phyloP scores from a whole-genome alignment of 164 flowering plant species.

The Vitis riparia region DNA sequence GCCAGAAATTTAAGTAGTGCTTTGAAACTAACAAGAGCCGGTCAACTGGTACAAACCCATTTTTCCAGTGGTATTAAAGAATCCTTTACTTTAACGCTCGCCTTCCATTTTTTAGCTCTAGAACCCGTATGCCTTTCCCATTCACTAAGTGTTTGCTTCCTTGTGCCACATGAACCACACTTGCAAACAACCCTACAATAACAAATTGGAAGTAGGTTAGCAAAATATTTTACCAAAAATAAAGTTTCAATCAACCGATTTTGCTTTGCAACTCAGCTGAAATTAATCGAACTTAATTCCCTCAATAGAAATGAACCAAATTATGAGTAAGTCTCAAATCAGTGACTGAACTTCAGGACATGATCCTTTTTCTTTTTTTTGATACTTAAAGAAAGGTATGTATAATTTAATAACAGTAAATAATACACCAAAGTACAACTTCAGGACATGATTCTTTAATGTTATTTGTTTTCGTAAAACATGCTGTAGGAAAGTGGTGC shows the following conservation, averaged over 20 bases:
- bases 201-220: constrained; percentile 6
- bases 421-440: too few species aligned
- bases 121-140: constrained; percentile 98
- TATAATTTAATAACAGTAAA: too few species aligned
- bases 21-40: background rate
- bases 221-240: background rate
- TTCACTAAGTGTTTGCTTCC: constrained; percentile 71
- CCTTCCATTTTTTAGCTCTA: constrained; percentile 87
- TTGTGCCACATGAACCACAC: constrained; percentile 77
- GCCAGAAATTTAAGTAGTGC: too few species aligned
- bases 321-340: background rate
- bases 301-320: background rate
- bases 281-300: background rate
- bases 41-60: constrained; percentile 74
- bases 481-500: too few species aligned
- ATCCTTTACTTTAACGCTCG: constrained; percentile 80
- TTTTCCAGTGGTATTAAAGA: constrained; percentile 68
- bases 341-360: background rate
- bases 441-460: too few species aligned
- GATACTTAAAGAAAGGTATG: too few species aligned
- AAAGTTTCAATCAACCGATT: background rate
- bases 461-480: too few species aligned
- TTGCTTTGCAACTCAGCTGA: background rate
- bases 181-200: constrained; percentile 69
- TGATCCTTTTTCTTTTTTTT: too few species aligned